Conservation (phyloP, 1,139 yeast species). For the Casaregolazyma lundiana region DNA sequence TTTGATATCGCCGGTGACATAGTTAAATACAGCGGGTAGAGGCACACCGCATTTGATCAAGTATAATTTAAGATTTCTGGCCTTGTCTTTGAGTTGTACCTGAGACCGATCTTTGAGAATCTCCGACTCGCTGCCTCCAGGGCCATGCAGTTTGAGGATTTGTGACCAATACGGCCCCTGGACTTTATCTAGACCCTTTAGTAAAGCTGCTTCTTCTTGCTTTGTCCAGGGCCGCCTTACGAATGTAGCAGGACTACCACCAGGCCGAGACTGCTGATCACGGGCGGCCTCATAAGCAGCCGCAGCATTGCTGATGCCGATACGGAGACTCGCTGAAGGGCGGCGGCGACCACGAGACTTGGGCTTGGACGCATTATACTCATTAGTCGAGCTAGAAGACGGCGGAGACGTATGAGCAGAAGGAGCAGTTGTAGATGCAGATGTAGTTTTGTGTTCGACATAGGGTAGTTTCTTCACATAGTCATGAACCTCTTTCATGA, state of each 20-base stretch:
- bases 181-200: conserved; percentile 66
- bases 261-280: conserved; percentile 11
- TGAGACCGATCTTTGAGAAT: conserved; percentile 80
- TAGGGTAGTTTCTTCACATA: conserved; percentile 47
- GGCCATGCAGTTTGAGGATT: conserved; percentile 80
- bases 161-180: conserved; percentile 94
- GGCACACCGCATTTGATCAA: conserved; percentile 54
- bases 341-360: not conserved
- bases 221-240: conserved; percentile 66
- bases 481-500: conserved; percentile 68
- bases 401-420: not conserved
- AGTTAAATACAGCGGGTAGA: conserved; percentile 70
- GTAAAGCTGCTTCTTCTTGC: conserved; percentile 81
- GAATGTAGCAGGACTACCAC: conserved; percentile 6
- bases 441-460: not conserved
- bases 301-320: conserved; percentile 19
- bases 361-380: not conserved
- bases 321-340: conserved; percentile 1
- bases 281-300: conserved; percentile 27
- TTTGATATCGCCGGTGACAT: conserved; percentile 84
- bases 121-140: conserved; percentile 85
- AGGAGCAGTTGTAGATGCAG: not conserved
- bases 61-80: conserved; percentile 88
- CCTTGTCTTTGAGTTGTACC: conserved; percentile 91
- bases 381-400: not conserved